These are phyloP conservation scores for Achaetomium macrosporum DNA, from an alignment of 2,329 filamentous ascomycete species.

Conservation along the genomic window DNA sequence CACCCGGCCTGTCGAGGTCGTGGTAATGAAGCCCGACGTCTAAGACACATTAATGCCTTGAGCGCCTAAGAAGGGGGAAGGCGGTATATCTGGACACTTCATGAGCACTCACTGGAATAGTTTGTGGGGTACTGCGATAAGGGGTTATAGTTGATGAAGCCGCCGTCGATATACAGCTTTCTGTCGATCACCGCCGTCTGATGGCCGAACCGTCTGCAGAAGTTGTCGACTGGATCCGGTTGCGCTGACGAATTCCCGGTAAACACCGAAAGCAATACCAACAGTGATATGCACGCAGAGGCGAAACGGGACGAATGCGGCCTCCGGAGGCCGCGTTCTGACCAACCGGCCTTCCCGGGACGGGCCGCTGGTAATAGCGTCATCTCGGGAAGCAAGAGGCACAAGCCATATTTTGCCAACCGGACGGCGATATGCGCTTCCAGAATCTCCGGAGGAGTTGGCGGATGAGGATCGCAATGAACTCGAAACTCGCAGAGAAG, in stretches of 20 bases:
- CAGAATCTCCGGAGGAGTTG: neutral
- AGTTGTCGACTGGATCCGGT: conserved; percentile 48
- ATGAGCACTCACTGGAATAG: conserved; percentile 47
- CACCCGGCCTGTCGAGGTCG: conserved; percentile 43
- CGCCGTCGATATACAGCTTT: conserved; percentile 58
- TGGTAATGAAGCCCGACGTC: conserved; percentile 52
- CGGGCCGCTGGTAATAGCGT: neutral
- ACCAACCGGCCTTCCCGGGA: neutral
- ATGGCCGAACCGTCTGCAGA: conserved; percentile 51
- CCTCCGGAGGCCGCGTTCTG: neutral
- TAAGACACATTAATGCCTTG: conserved; percentile 21
- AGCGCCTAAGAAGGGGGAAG: neutral
- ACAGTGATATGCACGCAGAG: neutral
- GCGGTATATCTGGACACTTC: neutral
- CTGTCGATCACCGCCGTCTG: conserved; percentile 55
- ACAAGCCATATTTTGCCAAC: conserved; percentile 6
- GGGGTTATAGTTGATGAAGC: conserved; percentile 50
- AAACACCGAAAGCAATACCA: conserved; percentile 1
- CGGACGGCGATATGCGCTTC: neutral
- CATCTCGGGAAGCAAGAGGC: conserved; percentile 2
- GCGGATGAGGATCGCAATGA: neutral
- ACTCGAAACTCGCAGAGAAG: neutral
- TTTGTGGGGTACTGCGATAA: conserved; percentile 43
- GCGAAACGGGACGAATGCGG: neutral
- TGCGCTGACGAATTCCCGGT: conserved; percentile 26